phyloP scores from a whole-genome alignment of 176 grass and related monocot species.

The Saccharum spontaneum region DNA sequence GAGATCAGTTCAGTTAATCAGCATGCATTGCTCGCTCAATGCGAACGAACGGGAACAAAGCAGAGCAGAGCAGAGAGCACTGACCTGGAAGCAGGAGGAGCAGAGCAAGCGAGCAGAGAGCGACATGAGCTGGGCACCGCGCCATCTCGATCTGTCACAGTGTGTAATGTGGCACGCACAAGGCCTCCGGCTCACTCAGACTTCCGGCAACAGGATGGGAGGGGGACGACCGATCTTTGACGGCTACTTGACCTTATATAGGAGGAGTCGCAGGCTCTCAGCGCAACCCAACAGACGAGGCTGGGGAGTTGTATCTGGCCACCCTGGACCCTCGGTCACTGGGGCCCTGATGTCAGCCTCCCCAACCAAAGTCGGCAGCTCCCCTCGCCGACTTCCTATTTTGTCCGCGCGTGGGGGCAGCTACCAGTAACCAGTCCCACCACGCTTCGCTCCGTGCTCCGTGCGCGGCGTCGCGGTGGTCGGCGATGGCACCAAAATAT shows the following conservation, averaged over 20 bases:
- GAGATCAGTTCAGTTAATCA: not conserved
- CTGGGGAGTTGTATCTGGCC: not conserved
- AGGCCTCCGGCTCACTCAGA: not conserved
- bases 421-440: not conserved
- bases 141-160: conserved; percentile 18
- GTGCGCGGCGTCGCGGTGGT: not conserved
- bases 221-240: not conserved
- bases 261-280: not conserved
- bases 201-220: not conserved
- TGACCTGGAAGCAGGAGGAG: conserved; percentile 46
- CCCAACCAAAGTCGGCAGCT: not conserved
- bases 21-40: not conserved
- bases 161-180: not conserved
- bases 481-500: not conserved
- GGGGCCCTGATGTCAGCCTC: not conserved
- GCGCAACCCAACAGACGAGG: not conserved
- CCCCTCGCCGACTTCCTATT: not conserved
- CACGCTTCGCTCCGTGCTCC: not conserved
- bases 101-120: conserved; percentile 37
- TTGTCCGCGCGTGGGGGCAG: conserved; percentile 4
- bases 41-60: not conserved
- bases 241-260: conserved; percentile 21
- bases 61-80: not conserved
- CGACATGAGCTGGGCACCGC: conserved; percentile 22
- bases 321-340: not conserved